These are phyloP conservation scores for Meripilus lineatus DNA, from an alignment of 1,284 basidiomycete genomes.

Conservation along the genomic window DNA sequence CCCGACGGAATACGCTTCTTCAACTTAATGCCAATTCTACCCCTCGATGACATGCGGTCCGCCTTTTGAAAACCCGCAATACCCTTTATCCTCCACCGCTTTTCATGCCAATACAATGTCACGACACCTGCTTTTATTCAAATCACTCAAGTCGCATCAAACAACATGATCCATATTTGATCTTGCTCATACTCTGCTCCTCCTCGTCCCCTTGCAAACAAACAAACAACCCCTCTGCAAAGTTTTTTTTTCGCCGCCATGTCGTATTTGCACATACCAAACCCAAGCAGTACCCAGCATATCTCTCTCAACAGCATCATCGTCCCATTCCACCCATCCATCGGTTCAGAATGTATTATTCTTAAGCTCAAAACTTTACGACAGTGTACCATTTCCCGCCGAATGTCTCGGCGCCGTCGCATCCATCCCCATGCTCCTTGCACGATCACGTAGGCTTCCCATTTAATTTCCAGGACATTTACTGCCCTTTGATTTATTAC, in stretches of 20 bases:
- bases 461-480: too few species aligned
- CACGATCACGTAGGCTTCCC: too few species aligned
- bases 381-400: background rate
- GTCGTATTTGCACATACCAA: background rate
- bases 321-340: background rate
- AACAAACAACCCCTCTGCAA: too few species aligned
- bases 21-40: conserved; percentile 20
- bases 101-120: background rate
- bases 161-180: background rate
- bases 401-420: background rate
- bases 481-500: too few species aligned
- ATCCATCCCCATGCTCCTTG: background rate
- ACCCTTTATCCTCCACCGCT: background rate
- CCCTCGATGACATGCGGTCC: conserved; percentile 6
- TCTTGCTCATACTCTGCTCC: background rate
- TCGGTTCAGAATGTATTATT: background rate
- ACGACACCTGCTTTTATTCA: background rate
- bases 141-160: background rate
- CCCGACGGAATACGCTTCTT: conserved; percentile 22
- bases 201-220: background rate
- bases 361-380: background rate
- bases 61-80: conserved; percentile 6
- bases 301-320: background rate
- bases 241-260: background rate
- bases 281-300: background rate